Conservation (phyloP, 208 protist species). For the Leptomonas seymouri region DNA sequence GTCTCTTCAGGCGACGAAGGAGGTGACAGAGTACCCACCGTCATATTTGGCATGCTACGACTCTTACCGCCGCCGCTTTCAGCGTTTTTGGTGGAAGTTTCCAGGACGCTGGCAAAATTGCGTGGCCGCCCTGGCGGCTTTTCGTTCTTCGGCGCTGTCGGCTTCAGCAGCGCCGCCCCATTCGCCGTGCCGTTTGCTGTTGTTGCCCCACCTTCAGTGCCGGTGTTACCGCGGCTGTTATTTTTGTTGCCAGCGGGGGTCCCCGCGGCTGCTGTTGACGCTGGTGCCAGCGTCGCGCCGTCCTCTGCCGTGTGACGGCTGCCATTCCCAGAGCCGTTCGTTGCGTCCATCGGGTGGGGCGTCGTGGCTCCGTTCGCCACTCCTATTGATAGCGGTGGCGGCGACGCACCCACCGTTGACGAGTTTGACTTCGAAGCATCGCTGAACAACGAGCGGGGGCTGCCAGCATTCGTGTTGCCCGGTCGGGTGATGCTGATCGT, state of each 20-base stretch:
- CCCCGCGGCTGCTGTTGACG: too few species aligned
- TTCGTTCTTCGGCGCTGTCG: conserved; percentile 54
- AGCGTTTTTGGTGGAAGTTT: conserved; percentile 20
- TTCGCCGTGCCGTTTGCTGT: too few species aligned
- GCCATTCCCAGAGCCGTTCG: background rate
- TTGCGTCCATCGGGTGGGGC: background rate
- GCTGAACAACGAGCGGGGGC: background rate
- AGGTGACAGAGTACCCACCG: conserved; percentile 7
- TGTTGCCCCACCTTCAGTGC: too few species aligned
- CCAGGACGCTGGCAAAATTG: conserved; percentile 40
- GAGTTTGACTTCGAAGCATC: background rate
- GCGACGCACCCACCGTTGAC: background rate
- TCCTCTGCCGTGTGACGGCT: background rate
- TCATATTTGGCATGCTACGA: conserved; percentile 18
- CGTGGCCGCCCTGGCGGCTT: conserved; percentile 43
- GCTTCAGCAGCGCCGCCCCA: conserved; percentile 29
- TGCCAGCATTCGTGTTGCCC: background rate
- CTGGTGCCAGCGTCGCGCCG: background rate
- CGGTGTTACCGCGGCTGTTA: too few species aligned
- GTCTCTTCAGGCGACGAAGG: conserved; percentile 22
- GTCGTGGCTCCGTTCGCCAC: background rate
- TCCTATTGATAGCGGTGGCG: background rate
- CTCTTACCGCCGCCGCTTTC: conserved; percentile 7
- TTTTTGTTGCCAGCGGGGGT: too few species aligned
- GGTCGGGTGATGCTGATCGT: conserved; percentile 27